Base-by-base conservation (phyloP, 139 green algal genomes). In the Chlamydomonas sp. region DNA sequence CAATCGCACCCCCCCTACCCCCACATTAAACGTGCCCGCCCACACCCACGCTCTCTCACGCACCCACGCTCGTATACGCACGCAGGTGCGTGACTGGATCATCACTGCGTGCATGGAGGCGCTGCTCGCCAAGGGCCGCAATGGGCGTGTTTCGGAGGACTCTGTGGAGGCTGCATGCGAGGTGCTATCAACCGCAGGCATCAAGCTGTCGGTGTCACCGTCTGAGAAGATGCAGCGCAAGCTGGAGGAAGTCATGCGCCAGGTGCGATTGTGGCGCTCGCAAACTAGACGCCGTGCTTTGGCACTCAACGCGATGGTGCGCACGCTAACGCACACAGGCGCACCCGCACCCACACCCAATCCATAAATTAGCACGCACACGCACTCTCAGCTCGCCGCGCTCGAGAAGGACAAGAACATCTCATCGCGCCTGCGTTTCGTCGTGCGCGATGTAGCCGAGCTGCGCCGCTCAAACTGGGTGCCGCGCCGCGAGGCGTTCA, bases 1-100 rank as follows among this genome's bases (percentile, higher is more conserved):
- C n/a, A n/a, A n/a, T n/a, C n/a, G n/a, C n/a, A n/a, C n/a, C n/a
- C n/a, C n/a, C n/a, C n/a, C n/a, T n/a, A n/a, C n/a, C n/a, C n/a
- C n/a, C n/a, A n/a, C n/a, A n/a, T n/a, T n/a, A n/a, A n/a, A n/a
- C n/a, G n/a, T n/a, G n/a, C n/a, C n/a, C n/a, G n/a, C n/a, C n/a
- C n/a, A n/a, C n/a, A n/a, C n/a, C n/a, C n/a, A n/a, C n/a, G n/a
- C n/a, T n/a, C n/a, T n/a, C n/a, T n/a, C n/a, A n/a, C n/a, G n/a
- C n/a, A n/a, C n/a, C n/a, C n/a, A n/a, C n/a, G n/a, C n/a, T n/a
- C n/a, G n/a, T n/a, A 74, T 34, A 74, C 69, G 71, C 85, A 98
- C 4, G n/a, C n/a, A n/a, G n/a, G n/a, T n/a, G n/a, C 85, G 85
- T 38, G 92, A 98, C 81, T 88, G 84, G 75, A 97, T 99, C 74